These are phyloP conservation scores for Dactylonectria macrodidyma DNA, from an alignment of 2,329 filamentous ascomycete species.

Conservation along the genomic window DNA sequence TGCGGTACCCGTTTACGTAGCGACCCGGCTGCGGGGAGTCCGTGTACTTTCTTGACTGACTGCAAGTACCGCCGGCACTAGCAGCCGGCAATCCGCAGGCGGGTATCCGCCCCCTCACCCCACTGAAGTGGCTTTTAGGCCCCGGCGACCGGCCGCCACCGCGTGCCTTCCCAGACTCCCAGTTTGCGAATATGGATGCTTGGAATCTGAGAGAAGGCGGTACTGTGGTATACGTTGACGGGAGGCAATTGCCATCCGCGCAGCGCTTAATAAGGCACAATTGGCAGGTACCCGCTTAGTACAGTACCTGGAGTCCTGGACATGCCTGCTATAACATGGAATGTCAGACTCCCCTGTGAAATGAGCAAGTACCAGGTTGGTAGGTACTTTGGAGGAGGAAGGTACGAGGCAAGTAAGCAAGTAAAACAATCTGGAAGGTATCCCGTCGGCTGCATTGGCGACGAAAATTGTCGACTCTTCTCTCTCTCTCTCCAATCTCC, in stretches of 20 bases:
- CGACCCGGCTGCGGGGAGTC: neutral
- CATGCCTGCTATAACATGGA: neutral
- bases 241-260: neutral
- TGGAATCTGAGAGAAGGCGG: slow-evolving; percentile 3
- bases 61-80: slow-evolving; percentile 34
- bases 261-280: neutral
- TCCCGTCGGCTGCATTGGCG: neutral
- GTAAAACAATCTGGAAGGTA: neutral
- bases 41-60: slow-evolving; percentile 33
- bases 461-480: neutral
- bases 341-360: neutral
- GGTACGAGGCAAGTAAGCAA: neutral
- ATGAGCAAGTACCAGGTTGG: neutral
- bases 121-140: slow-evolving; percentile 27
- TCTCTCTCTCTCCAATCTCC: neutral
- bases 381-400: neutral
- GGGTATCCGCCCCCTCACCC: slow-evolving; percentile 39
- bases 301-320: neutral
- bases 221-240: neutral
- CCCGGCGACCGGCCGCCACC: slow-evolving; percentile 40
- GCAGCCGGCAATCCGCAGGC: slow-evolving; percentile 41
- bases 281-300: neutral
- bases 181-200: neutral
- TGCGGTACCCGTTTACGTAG: slow-evolving; percentile 5
- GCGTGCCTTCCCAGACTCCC: slow-evolving; percentile 17